Conservation (phyloP, 176 grass and related monocot species). For the Lolium multiflorum region DNA sequence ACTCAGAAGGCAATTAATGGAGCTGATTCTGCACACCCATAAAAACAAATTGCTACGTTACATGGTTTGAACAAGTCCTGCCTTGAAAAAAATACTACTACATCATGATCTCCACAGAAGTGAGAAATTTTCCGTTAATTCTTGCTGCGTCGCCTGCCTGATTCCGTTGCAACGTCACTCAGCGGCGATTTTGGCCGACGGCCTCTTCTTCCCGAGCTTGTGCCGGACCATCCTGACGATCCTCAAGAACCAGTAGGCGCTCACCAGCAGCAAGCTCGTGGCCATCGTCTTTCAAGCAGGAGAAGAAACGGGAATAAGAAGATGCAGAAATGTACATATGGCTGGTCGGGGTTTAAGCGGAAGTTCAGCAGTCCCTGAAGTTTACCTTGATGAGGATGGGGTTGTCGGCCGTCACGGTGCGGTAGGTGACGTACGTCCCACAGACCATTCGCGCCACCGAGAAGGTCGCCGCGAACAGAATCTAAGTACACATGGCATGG, state of each 20-base stretch:
- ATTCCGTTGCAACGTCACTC: neutral
- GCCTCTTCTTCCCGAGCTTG: constrained; percentile 67
- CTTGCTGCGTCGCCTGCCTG: neutral
- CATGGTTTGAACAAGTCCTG: constrained; percentile 20
- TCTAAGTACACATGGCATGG: constrained; percentile 32
- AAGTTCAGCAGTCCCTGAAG: neutral
- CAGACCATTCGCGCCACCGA: constrained; percentile 81
- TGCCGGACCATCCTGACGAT: constrained; percentile 77
- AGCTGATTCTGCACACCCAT: neutral
- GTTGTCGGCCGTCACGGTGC: constrained; percentile 66
- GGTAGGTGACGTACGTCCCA: constrained; percentile 76
- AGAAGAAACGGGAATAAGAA: neutral
- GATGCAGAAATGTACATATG: neutral
- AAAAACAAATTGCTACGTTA: neutral
- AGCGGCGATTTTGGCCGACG: neutral
- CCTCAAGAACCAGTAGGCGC: constrained; percentile 87
- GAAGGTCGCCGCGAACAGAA: constrained; percentile 81
- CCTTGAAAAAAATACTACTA: neutral
- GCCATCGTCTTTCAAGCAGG: constrained; percentile 61
- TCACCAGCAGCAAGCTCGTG: constrained; percentile 76
- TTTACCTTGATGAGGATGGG: constrained; percentile 78
- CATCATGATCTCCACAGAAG: constrained; percentile 15
- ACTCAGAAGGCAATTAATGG: neutral
- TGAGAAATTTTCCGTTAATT: neutral
- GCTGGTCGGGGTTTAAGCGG: neutral